These are phyloP conservation scores for Bipolaris oryzae DNA, from an alignment of 2,329 filamentous ascomycete genomes.

Conservation along the genomic window DNA sequence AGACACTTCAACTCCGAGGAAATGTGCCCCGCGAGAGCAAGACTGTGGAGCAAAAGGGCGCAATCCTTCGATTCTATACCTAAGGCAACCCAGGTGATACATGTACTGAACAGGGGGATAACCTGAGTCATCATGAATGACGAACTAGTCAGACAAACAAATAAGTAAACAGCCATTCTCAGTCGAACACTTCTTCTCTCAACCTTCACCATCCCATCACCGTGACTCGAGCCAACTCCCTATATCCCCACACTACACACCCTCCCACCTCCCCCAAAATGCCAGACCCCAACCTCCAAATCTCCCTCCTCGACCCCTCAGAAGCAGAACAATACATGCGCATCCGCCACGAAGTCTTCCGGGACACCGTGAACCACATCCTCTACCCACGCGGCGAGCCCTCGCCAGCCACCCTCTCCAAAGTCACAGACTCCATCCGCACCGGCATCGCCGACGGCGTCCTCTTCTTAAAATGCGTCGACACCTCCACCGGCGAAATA, in stretches of 20 bases:
- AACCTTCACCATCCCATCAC: not conserved
- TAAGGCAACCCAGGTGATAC: not conserved
- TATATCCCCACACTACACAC: too few relatives aligned
- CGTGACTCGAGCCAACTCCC: not conserved
- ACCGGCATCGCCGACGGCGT: constrained; percentile 34
- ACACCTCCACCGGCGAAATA: constrained; percentile 32
- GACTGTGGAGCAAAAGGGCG: not conserved
- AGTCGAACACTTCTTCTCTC: not conserved
- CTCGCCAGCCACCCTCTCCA: constrained; percentile 32
- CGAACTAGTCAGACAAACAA: not conserved
- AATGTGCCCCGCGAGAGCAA: not conserved
- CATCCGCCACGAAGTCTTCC: constrained; percentile 42
- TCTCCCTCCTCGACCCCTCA: constrained; percentile 35
- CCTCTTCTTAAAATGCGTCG: constrained; percentile 40
- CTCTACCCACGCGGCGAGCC: constrained; percentile 39
- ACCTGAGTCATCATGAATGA: not conserved
- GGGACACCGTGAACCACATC: constrained; percentile 41
- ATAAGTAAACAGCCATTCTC: too few relatives aligned
- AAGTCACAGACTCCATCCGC: constrained; percentile 28
- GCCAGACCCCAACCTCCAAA: constrained; percentile 30
- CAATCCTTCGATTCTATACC: constrained; percentile 13
- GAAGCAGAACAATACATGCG: constrained; percentile 40
- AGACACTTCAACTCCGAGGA: not conserved
- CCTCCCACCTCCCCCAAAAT: constrained; percentile 11
- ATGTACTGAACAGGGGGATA: constrained; percentile 6